Evolutionary conservation across 257 asterid genomes (phyloP).

Genomic region (Nemophila menziesii): DNA sequence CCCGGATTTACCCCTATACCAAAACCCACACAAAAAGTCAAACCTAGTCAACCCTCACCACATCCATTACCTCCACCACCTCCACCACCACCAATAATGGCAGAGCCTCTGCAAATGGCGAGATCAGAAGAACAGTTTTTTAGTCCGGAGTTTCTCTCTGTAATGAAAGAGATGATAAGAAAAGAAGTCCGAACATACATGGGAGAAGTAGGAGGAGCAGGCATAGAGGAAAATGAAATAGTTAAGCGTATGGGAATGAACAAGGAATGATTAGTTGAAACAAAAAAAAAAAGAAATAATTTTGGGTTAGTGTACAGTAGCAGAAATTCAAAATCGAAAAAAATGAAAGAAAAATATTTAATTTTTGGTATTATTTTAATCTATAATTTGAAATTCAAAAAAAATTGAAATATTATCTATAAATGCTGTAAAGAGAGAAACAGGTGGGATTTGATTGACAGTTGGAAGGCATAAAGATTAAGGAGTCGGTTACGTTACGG

Average conservation of each 20-base stretch:
- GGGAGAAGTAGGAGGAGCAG: slow-evolving; percentile 43
- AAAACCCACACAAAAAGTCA: neutral
- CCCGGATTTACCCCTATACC: slow-evolving; percentile 32
- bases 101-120: neutral
- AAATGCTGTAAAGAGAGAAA: no score
- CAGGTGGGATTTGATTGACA: no score
- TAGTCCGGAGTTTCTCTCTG: slow-evolving; percentile 45
- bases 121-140: slow-evolving; percentile 49
- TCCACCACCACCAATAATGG: neutral
- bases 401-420: no score
- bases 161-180: slow-evolving; percentile 64
- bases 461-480: no score
- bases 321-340: no score
- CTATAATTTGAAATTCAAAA: no score
- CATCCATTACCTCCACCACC: slow-evolving; percentile 9
- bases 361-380: no score
- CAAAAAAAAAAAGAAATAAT: no score
- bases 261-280: no score
- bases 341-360: no score
- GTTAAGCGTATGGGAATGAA: slow-evolving; percentile 64
- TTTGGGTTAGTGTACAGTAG: no score
- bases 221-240: slow-evolving; percentile 28
- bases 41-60: slow-evolving; percentile 1
- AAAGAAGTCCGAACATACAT: slow-evolving; percentile 60
- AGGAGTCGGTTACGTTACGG: no score